phyloP scores from a whole-genome alignment of 129 eudicot species.

The Flaveria linearis region DNA sequence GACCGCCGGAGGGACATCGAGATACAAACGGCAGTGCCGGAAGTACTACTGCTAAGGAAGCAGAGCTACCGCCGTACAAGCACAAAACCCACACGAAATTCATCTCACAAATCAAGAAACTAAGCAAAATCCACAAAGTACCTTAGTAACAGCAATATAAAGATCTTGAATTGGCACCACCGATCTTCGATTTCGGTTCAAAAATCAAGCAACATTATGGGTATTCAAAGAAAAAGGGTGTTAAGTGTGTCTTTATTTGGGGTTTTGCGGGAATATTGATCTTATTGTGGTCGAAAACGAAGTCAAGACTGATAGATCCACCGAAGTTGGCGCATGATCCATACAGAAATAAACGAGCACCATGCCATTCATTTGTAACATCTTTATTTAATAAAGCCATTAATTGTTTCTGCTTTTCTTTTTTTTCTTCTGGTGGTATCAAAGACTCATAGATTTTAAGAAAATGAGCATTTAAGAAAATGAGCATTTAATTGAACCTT shows the following conservation, averaged over 20 bases:
- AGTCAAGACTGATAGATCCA: no score
- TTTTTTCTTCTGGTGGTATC: constrained; percentile 87
- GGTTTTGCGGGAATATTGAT: no score
- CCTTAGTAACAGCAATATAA: constrained; percentile 36
- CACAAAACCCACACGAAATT: constrained; percentile 24
- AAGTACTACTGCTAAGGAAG: no score
- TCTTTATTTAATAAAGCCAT: constrained; percentile 63
- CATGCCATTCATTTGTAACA: constrained; percentile 85
- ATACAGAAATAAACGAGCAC: constrained; percentile 72
- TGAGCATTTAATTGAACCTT: no score
- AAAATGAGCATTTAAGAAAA: constrained; percentile 54
- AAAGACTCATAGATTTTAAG: constrained; percentile 66
- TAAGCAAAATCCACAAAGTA: constrained; percentile 21
- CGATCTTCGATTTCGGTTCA: constrained; percentile 48
- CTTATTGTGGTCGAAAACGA: no score
- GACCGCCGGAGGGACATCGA: no score
- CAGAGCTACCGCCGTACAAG: no score
- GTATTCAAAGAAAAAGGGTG: constrained; percentile 19
- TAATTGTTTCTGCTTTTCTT: constrained; percentile 75
- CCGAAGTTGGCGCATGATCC: constrained; percentile 97
- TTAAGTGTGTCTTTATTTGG: constrained; percentile 6
- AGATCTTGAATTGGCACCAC: constrained; percentile 50
- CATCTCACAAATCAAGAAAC: constrained; percentile 7
- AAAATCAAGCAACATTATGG: constrained; percentile 48
- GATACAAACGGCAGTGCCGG: no score